Base-by-base conservation (phyloP, 768 basidiomycete genomes). In the Russula foetens region DNA sequence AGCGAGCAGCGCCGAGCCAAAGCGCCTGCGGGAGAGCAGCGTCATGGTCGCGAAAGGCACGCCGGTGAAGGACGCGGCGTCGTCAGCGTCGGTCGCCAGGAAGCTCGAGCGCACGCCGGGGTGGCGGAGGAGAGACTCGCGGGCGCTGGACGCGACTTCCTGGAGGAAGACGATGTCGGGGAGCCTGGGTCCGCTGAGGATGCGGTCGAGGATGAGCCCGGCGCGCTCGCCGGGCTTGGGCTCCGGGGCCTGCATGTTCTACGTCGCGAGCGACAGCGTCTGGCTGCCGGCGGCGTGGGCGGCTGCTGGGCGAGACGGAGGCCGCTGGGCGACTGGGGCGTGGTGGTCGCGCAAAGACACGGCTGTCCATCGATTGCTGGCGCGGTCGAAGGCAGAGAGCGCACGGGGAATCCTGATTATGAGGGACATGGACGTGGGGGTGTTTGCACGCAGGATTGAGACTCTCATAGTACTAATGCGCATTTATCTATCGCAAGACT, bases 141-240 rank as follows among this genome's bases (percentile, higher is more conserved):
- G 47, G 39, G 43, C 56, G 21, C 8, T n/a, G 6, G 39, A 9
- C 26, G 56, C 24, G 21, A 58, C 56, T 58, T 58, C 48, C 33
- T 58, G 56, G 21, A 57, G 47, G 23, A 31, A 23, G 3, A 57
- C 21, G 11, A 57, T 57, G 15, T 54, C 53, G 19, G 53, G 43
- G 31, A 0, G 23, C 12, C 45, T 55, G 3, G 43, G 29, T 23
- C n/a, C 56, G n/a, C 50, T 14, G n/a, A 58, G 21, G 48, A 58
- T 43, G 9, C 31, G 28, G 4, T 2, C 19, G 48, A 58, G 47
- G 69, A 75, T 66, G 67, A 71, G 70, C 55, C 71, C 67, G 69
- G 73, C 60, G 55, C 75, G 73, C 66, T 67, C 28, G 66, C 73
- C 63, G 64, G 68, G 59, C 53, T n/a, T n/a, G 9, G 31, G 4